Evolutionary conservation across 345 rosid genomes (phyloP), one percentile per base, ranked within the genome.

Genomic region (Leavenworthia alabamica): DNA sequence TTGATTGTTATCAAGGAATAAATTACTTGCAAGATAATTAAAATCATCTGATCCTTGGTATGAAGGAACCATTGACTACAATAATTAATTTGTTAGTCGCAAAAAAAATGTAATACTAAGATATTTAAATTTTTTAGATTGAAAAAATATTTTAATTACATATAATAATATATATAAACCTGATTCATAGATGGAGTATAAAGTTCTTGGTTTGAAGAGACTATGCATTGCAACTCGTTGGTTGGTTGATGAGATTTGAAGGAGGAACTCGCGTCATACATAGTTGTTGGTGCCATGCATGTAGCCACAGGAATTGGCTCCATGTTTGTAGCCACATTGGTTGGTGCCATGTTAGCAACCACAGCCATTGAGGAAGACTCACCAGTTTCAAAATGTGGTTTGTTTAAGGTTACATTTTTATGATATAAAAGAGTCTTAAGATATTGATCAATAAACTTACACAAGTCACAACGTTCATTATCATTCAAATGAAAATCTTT

Each of bases 331-430:
- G n/a, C n/a, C n/a, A 15, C 13, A 37, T 15, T 7, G 14, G 42
- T 16, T 15, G 6, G 22, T 42, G 23, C 0, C 36, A n/a, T n/a
- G n/a, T n/a, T n/a, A n/a, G n/a, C n/a, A n/a, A n/a, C n/a, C n/a
- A 19, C 17, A 3, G 8, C 32, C 52, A 12, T 46, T 35, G 66
- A 61, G 32, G 66, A 61, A 48, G 56, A 36, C n/a, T 48, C 37
- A 3, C 56, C 36, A 7, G 5, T 37, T 24, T 62, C 27, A 13
- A 24, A 36, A 24, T 7, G 1, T 0, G 14, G 59, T 3, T 51
- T 40, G 11, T 26, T 19, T 10, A 26, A 17, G 14, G 12, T 8
- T 52, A 13, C 7, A 17, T 52, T 6, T 3, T 29, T 40, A 20
- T 41, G 51, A 9, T 52, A 6, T 29, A 3, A 1, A 52, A 64